phyloP scores from a whole-genome alignment of 306 rosid species.

The Myrica gale region DNA sequence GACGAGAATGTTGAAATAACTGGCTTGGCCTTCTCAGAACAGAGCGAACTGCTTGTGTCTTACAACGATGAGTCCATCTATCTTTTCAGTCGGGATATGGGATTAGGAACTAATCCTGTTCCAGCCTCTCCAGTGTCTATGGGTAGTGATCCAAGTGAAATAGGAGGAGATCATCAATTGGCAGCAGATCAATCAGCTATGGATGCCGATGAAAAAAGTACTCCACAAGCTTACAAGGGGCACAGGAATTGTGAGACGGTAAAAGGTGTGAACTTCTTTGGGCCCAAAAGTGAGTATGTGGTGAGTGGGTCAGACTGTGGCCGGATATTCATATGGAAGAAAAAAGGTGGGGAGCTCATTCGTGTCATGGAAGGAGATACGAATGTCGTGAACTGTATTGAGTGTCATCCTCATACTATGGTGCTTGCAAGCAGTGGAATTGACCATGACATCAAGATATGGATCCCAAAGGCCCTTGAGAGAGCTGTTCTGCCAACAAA shows the following conservation, averaged over 20 bases:
- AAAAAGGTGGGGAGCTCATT: slow-evolving; percentile 76
- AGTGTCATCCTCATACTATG: slow-evolving; percentile 83
- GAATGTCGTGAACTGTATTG: slow-evolving; percentile 84
- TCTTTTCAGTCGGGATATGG: slow-evolving; percentile 83
- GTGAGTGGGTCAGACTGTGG: slow-evolving; percentile 98
- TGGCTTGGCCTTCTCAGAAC: slow-evolving; percentile 94
- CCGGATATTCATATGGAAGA: slow-evolving; percentile 88
- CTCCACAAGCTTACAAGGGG: slow-evolving; percentile 82
- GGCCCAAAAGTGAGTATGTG: slow-evolving; percentile 89
- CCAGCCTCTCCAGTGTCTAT: slow-evolving; percentile 44
- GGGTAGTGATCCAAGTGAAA: slow-evolving; percentile 60
- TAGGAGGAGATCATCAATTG: slow-evolving; percentile 37
- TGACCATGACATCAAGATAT: slow-evolving; percentile 75
- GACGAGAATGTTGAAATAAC: slow-evolving; percentile 70
- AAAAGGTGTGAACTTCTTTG: slow-evolving; percentile 89
- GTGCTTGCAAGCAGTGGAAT: slow-evolving; percentile 96
- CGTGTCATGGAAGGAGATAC: slow-evolving; percentile 94
- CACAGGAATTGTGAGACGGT: slow-evolving; percentile 78
- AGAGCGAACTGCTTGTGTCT: slow-evolving; percentile 86
- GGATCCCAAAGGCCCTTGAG: slow-evolving; percentile 88
- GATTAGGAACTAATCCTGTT: slow-evolving; percentile 63
- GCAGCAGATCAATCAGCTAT: slow-evolving; percentile 38
- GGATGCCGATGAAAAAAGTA: slow-evolving; percentile 41
- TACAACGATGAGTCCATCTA: slow-evolving; percentile 75
- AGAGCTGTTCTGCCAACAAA: slow-evolving; percentile 71